Conservation (phyloP, 2,329 filamentous ascomycete species). For the Arthrocladium fulminans region DNA sequence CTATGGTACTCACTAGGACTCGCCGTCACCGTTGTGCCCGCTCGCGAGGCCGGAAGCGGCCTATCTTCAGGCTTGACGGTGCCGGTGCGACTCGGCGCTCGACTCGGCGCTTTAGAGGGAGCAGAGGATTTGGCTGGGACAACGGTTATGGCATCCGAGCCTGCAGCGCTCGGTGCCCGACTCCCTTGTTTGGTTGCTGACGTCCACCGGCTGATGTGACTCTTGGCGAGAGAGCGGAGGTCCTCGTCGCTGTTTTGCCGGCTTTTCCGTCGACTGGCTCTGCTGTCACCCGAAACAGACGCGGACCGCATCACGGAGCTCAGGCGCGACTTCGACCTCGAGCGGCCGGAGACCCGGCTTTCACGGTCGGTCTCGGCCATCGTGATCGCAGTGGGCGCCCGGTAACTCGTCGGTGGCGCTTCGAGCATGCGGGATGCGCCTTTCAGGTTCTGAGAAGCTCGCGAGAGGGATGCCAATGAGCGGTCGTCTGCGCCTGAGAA, state of each 20-base stretch:
- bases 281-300: not conserved
- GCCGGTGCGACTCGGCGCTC: not conserved
- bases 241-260: constrained; percentile 12
- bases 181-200: not conserved
- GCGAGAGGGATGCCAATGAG: constrained; percentile 9
- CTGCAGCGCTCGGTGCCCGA: constrained; percentile 5
- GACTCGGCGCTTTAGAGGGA: not conserved
- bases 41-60: constrained; percentile 19
- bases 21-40: constrained; percentile 19
- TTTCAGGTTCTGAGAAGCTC: constrained; percentile 4
- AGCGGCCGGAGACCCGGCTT: not conserved
- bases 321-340: constrained; percentile 1
- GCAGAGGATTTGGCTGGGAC: not conserved
- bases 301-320: not conserved
- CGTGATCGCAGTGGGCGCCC: constrained; percentile 19
- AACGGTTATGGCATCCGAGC: constrained; percentile 3
- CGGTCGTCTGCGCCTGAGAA: constrained; percentile 15
- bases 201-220: not conserved
- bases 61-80: constrained; percentile 9
- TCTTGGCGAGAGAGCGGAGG: not conserved
- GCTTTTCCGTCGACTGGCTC: constrained; percentile 7
- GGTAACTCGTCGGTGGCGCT: constrained; percentile 19
- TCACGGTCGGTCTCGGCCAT: constrained; percentile 10
- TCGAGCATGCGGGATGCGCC: constrained; percentile 8
- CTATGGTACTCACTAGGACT: constrained; percentile 1